Percentiles rank a stretch among this genome's conserved stretches.
Conservation (phyloP, 495 filamentous ascomycete species). For the Aspergillus heteromorphus region DNA sequence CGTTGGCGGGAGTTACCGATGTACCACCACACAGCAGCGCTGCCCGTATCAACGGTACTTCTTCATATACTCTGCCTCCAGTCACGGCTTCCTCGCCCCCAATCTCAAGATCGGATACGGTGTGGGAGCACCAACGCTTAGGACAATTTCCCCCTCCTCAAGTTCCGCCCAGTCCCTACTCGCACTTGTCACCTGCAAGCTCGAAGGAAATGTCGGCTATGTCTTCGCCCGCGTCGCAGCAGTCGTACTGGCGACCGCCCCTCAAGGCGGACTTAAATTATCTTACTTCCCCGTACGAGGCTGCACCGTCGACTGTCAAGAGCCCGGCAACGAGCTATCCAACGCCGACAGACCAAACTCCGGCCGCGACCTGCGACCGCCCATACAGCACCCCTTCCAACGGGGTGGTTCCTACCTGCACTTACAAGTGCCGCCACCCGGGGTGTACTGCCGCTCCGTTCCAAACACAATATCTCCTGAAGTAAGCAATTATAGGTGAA, state of each 20-base stretch:
- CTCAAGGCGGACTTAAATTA: conserved; percentile 22
- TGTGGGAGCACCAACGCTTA: conserved; percentile 27
- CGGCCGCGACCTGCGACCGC: conserved; percentile 20
- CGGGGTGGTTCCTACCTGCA: conserved; percentile 21
- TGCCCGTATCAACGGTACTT: conserved; percentile 16
- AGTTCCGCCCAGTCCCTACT: conserved; percentile 34
- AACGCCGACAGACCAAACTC: conserved; percentile 36
- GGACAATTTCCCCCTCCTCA: conserved; percentile 23
- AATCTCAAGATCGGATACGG: conserved; percentile 20
- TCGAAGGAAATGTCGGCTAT: conserved; percentile 33
- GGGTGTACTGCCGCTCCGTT: conserved; percentile 83
- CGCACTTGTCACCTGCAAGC: conserved; percentile 37
- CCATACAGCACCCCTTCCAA: conserved; percentile 19
- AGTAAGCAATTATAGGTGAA: conserved; percentile 44
- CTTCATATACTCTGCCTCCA: conserved; percentile 22
- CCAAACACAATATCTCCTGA: conserved; percentile 81
- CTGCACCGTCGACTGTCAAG: conserved; percentile 24
- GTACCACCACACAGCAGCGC: conserved; percentile 17
- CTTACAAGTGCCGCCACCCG: conserved; percentile 59
- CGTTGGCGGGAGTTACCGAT: conserved; percentile 26
- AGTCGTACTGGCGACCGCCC: conserved; percentile 23
- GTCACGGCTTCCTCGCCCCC: conserved; percentile 29
- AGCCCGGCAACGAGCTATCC: conserved; percentile 39
- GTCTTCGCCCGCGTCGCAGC: conserved; percentile 36
- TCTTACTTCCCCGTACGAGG: conserved; percentile 24